Percentiles rank a stretch among this genome's conserved stretches.
These are phyloP conservation scores for Penicillium sp. DNA, from an alignment of 2,329 filamentous ascomycete genomes.

Conservation along the genomic window DNA sequence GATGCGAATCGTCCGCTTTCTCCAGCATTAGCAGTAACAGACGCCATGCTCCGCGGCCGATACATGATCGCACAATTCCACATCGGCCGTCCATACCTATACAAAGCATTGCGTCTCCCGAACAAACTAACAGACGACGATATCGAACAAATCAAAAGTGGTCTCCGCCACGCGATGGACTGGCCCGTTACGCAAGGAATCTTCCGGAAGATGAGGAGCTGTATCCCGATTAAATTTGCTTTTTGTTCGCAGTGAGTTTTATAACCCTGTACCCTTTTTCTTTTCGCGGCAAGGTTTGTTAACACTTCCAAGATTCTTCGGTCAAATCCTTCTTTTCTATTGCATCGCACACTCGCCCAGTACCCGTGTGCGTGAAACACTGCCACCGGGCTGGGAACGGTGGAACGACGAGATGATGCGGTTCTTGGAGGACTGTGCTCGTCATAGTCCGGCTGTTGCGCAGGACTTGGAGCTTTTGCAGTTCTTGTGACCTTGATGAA, in stretches of 20 bases:
- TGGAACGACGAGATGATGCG: constrained; percentile 44
- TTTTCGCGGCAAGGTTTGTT: neutral
- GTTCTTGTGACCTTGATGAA: constrained; percentile 26
- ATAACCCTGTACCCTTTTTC: neutral
- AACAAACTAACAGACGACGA: constrained; percentile 39
- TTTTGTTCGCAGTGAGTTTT: constrained; percentile 41
- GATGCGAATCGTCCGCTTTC: constrained; percentile 28
- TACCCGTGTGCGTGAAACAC: constrained; percentile 32
- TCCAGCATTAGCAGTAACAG: constrained; percentile 36
- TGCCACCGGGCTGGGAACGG: constrained; percentile 41
- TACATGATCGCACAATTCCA: constrained; percentile 43
- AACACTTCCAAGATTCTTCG: constrained; percentile 38
- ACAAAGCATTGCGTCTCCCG: constrained; percentile 45
- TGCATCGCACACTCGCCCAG: constrained; percentile 42
- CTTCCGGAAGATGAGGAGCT: constrained; percentile 44
- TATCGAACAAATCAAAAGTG: constrained; percentile 39
- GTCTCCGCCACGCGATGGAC: constrained; percentile 43
- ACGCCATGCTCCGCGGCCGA: constrained; percentile 40
- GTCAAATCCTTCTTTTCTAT: constrained; percentile 44
- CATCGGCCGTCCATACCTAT: constrained; percentile 43
- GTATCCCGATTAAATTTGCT: constrained; percentile 43
- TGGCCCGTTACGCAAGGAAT: constrained; percentile 42
- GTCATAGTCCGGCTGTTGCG: constrained; percentile 39
- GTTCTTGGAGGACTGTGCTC: constrained; percentile 41
- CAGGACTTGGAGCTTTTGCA: constrained; percentile 41